Percentiles rank a stretch among this genome's conserved stretches.
Conservation (phyloP, 2,329 filamentous ascomycete genomes). For the Boeremia exigua region DNA sequence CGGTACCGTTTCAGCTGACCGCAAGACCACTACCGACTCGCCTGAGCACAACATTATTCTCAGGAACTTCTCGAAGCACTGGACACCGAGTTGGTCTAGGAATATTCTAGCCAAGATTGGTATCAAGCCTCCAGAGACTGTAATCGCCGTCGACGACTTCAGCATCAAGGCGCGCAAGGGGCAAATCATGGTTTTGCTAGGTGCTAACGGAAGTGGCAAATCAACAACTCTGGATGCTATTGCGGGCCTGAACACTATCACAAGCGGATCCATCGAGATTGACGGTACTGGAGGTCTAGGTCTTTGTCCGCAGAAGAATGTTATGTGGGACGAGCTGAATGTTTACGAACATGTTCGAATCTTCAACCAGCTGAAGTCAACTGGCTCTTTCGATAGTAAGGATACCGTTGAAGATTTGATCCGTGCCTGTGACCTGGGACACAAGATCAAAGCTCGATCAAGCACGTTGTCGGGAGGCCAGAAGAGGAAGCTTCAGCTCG, state of each 20-base stretch:
- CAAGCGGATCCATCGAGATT: slow-evolving; percentile 76
- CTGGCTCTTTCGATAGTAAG: slow-evolving; percentile 58
- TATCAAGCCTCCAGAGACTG: slow-evolving; percentile 63
- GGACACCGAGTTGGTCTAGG: slow-evolving; percentile 67
- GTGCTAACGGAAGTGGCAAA: slow-evolving; percentile 90
- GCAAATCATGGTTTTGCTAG: slow-evolving; percentile 84
- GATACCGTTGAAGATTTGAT: slow-evolving; percentile 69
- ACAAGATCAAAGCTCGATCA: slow-evolving; percentile 74
- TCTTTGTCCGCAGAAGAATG: slow-evolving; percentile 91
- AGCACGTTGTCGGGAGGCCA: slow-evolving; percentile 88
- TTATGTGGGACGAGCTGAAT: slow-evolving; percentile 88
- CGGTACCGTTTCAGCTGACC: slow-evolving; percentile 69
- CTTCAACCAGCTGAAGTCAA: slow-evolving; percentile 81
- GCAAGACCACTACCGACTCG: slow-evolving; percentile 51
- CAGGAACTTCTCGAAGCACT: slow-evolving; percentile 77
- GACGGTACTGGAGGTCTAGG: slow-evolving; percentile 81
- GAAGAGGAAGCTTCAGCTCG: slow-evolving; percentile 88
- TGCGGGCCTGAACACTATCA: slow-evolving; percentile 79
- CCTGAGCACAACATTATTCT: slow-evolving; percentile 69
- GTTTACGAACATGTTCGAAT: slow-evolving; percentile 84
- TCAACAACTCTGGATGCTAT: slow-evolving; percentile 89
- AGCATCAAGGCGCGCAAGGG: slow-evolving; percentile 75
- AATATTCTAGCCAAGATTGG: slow-evolving; percentile 55
- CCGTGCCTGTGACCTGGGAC: slow-evolving; percentile 72
- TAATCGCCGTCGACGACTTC: slow-evolving; percentile 79